These are phyloP conservation scores for Boletus huronensis DNA, from an alignment of 768 basidiomycete genomes.

Conservation along the genomic window DNA sequence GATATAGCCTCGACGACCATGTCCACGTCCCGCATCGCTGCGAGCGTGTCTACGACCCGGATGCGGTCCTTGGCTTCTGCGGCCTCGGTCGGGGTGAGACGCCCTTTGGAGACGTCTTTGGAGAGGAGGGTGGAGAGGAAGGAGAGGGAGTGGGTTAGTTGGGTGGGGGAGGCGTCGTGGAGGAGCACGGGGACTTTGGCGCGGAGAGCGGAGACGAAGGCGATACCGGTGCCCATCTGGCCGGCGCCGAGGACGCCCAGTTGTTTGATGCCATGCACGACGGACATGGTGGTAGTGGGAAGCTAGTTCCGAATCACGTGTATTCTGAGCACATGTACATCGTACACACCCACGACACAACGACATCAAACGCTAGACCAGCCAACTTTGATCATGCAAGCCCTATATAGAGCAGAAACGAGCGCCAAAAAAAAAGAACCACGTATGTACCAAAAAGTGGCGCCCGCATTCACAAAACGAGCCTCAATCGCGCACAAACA, in stretches of 20 bases:
- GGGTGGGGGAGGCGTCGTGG: constrained; percentile 74
- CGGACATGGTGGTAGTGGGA: constrained; percentile 33
- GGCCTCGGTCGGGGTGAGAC: constrained; percentile 63
- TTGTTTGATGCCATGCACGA: constrained; percentile 69
- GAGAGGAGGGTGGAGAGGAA: constrained; percentile 78
- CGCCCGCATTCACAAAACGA: constrained; percentile 24
- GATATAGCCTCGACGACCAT: constrained; percentile 95
- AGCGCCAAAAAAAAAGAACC: constrained; percentile 13
- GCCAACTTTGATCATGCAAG: constrained; percentile 15
- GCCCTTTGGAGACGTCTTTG: constrained; percentile 88
- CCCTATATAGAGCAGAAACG: constrained; percentile 11
- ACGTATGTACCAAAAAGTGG: constrained; percentile 17
- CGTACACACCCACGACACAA: neutral
- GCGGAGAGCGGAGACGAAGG: constrained; percentile 78
- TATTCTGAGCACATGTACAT: no score
- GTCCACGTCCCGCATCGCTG: constrained; percentile 73
- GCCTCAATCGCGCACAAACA: neutral
- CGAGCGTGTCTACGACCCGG: constrained; percentile 54
- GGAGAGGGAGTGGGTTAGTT: constrained; percentile 68
- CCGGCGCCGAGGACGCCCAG: constrained; percentile 81
- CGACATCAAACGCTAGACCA: constrained; percentile 14
- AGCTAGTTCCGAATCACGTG: constrained; percentile 19
- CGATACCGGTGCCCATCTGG: constrained; percentile 92
- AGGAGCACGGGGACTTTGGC: constrained; percentile 84
- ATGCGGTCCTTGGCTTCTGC: constrained; percentile 71